These are phyloP conservation scores for Myochromella boudieri DNA, from an alignment of 768 basidiomycete genomes.

Conservation along the genomic window DNA sequence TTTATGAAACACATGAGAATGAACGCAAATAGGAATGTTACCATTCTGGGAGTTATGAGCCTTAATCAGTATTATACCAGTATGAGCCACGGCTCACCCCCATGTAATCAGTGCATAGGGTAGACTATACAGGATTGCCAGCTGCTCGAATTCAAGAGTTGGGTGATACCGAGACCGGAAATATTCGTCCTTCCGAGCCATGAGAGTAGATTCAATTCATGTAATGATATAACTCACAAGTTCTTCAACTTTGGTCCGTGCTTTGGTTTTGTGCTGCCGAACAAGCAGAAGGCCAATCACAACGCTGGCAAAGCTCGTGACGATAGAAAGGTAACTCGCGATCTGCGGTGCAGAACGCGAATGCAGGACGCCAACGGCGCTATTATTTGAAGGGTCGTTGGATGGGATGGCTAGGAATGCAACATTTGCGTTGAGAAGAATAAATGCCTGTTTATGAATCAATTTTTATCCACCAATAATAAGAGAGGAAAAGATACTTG, in stretches of 20 bases:
- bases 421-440: constrained; percentile 49
- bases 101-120: constrained; percentile 11
- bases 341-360: constrained; percentile 31
- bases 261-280: constrained; percentile 37
- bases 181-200: constrained; percentile 1
- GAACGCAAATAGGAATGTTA: constrained; percentile 25
- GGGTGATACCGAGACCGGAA: constrained; percentile 3
- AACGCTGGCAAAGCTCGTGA: constrained; percentile 40
- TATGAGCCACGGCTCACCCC: constrained; percentile 17
- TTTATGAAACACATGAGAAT: constrained; percentile 25
- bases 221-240: constrained; percentile 29
- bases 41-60: constrained; percentile 17
- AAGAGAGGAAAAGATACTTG: constrained; percentile 20
- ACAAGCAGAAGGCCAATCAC: constrained; percentile 42
- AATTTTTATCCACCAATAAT: background rate
- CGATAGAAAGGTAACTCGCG: constrained; percentile 42
- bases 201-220: background rate
- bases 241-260: constrained; percentile 26
- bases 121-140: constrained; percentile 11
- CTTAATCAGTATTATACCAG: background rate
- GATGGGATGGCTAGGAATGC: constrained; percentile 47
- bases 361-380: constrained; percentile 4
- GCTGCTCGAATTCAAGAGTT: constrained; percentile 1
- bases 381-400: constrained; percentile 35
- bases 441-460: constrained; percentile 37